phyloP scores from a whole-genome alignment of 1,284 basidiomycete species.

The Rhodotorula sp. region DNA sequence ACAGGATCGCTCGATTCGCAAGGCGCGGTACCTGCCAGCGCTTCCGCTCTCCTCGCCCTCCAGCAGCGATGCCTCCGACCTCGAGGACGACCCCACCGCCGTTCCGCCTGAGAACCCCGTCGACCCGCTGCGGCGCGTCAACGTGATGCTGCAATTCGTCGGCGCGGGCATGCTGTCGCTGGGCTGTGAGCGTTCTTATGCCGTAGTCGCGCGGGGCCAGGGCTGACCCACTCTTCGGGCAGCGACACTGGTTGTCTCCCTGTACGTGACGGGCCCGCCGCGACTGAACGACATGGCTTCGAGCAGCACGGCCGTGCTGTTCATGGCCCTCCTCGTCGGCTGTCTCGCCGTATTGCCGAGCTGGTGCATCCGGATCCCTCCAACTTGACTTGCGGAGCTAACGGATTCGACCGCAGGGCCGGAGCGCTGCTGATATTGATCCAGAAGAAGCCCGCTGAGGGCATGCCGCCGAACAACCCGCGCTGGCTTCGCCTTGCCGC shows the following conservation, averaged over 20 bases:
- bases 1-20: not conserved
- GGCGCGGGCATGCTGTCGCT: constrained; percentile 1
- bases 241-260: constrained; percentile 25
- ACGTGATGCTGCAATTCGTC: constrained; percentile 5
- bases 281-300: constrained; percentile 1
- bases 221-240: not conserved
- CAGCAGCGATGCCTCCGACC: not conserved
- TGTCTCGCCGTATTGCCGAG: constrained; percentile 9
- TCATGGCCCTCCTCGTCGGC: constrained; percentile 8
- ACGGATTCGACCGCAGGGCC: not conserved
- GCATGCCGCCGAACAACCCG: constrained; percentile 32
- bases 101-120: constrained; percentile 4
- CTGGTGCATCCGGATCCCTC: not conserved
- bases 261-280: constrained; percentile 32
- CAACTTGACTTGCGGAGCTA: not conserved
- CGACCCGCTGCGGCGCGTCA: constrained; percentile 9
- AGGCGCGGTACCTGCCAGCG: not conserved
- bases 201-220: rapidly evolving
- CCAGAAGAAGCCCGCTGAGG: constrained; percentile 41
- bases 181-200: constrained; percentile 14
- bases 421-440: constrained; percentile 37
- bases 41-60: not conserved
- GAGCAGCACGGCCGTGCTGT: constrained; percentile 13
- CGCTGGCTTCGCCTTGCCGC: constrained; percentile 4
- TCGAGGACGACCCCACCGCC: not conserved